Percentiles rank a stretch among this genome's conserved stretches.
These are phyloP conservation scores for Cercospora sojina DNA, from an alignment of 2,329 filamentous ascomycete species.

Conservation along the genomic window DNA sequence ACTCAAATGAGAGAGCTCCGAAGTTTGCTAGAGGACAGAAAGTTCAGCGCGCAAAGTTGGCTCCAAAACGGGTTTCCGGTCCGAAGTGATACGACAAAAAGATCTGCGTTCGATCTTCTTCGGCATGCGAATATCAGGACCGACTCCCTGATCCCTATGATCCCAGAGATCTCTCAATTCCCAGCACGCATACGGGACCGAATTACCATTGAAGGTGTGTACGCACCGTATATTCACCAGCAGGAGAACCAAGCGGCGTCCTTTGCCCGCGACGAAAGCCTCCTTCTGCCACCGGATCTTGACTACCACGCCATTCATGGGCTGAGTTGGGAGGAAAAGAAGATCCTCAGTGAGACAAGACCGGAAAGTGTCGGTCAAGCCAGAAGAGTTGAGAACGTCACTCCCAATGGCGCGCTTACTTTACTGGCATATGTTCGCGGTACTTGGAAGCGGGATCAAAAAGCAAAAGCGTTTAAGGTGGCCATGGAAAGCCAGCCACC, in stretches of 20 bases:
- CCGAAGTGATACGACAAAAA: conserved; percentile 63
- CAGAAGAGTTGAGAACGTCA: conserved; percentile 77
- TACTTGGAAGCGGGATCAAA: conserved; percentile 38
- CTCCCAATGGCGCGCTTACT: conserved; percentile 51
- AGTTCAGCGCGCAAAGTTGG: conserved; percentile 65
- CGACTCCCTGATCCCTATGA: conserved; percentile 54
- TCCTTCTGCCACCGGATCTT: conserved; percentile 69
- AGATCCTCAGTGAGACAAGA: conserved; percentile 64
- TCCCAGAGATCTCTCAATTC: conserved; percentile 60
- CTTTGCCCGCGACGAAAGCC: conserved; percentile 72
- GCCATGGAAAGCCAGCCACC: conserved; percentile 28
- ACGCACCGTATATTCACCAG: conserved; percentile 79
- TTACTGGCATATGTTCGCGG: conserved; percentile 63
- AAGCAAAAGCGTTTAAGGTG: conserved; percentile 35
- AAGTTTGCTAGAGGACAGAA: conserved; percentile 57
- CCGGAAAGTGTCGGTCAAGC: conserved; percentile 90
- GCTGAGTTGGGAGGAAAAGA: conserved; percentile 75
- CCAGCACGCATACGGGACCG: conserved; percentile 61
- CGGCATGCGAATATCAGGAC: conserved; percentile 63
- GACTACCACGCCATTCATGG: conserved; percentile 74
- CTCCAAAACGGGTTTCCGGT: conserved; percentile 66
- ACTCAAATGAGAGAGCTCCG: conserved; percentile 63
- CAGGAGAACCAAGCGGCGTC: conserved; percentile 66
- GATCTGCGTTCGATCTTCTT: conserved; percentile 77
- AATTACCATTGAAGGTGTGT: conserved; percentile 77